Conservation (phyloP, 352 stramenopile species). For the Pythium dissotocum region DNA sequence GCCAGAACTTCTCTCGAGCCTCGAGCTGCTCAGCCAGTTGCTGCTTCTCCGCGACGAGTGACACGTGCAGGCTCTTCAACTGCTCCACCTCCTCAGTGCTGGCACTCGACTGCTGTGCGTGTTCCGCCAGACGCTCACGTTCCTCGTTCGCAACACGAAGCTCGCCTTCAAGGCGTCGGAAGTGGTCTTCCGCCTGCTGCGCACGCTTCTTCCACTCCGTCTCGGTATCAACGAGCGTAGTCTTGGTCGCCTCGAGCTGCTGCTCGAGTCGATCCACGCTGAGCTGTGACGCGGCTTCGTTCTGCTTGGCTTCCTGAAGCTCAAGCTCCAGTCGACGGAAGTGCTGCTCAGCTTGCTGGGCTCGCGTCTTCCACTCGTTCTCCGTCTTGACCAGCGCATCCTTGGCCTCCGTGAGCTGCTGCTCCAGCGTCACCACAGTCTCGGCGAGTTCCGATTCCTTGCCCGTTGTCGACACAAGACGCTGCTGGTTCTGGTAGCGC, state of each 20-base stretch:
- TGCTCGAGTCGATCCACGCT: constrained; percentile 35
- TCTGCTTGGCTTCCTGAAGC: constrained; percentile 22
- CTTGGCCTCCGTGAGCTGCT: constrained; percentile 32
- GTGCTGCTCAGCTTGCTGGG: constrained; percentile 24
- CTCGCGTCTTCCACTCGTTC: constrained; percentile 19
- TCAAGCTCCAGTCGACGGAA: constrained; percentile 18
- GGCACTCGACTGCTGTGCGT: constrained; percentile 1
- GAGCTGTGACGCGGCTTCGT: constrained; percentile 28
- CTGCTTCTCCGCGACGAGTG: constrained; percentile 33
- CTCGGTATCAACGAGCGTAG: constrained; percentile 33
- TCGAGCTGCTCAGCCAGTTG: constrained; percentile 35
- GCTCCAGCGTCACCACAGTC: constrained; percentile 37
- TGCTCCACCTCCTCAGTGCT: constrained; percentile 25
- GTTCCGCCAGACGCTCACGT: constrained; percentile 10
- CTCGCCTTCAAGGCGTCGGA: constrained; percentile 16
- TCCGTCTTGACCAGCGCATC: constrained; percentile 16
- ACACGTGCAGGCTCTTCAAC: constrained; percentile 20
- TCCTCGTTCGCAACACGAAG: constrained; percentile 17
- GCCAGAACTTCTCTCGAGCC: constrained; percentile 32
- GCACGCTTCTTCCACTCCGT: constrained; percentile 24
- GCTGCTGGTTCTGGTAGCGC: constrained; percentile 59
- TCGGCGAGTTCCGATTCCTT: constrained; percentile 44
- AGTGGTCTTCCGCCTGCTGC: constrained; percentile 19
- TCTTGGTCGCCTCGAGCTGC: constrained; percentile 31
- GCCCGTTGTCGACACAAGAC: constrained; percentile 40